phyloP scores from a whole-genome alignment of 768 basidiomycete genomes.

The Amanita exitialis region DNA sequence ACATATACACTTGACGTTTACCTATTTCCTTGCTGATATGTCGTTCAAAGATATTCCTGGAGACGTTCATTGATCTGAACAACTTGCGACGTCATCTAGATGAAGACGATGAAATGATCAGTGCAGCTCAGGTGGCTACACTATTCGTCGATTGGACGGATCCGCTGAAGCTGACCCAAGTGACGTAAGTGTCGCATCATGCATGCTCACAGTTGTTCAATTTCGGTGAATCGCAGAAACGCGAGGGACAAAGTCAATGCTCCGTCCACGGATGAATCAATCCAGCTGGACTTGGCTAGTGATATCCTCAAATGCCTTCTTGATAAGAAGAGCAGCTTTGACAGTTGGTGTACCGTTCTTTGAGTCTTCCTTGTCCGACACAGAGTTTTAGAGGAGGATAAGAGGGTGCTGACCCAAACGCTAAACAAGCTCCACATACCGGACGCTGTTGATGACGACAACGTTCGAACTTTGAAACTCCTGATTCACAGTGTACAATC shows the following conservation, averaged over 20 bases:
- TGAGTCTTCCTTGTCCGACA: constrained; percentile 10
- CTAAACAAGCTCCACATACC: constrained; percentile 61
- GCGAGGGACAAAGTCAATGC: constrained; percentile 11
- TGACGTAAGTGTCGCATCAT: constrained; percentile 14
- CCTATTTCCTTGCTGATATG: neutral
- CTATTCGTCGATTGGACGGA: constrained; percentile 87
- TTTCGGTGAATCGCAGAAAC: constrained; percentile 9
- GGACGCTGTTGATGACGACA: constrained; percentile 57
- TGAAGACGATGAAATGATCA: constrained; percentile 65
- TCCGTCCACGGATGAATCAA: constrained; percentile 15
- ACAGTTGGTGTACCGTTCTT: constrained; percentile 33
- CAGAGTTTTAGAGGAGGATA: constrained; percentile 45
- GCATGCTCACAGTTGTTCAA: neutral
- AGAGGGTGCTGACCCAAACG: constrained; percentile 55
- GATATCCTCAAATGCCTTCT: constrained; percentile 38
- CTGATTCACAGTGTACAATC: constrained; percentile 48
- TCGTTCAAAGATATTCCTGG: constrained; percentile 53
- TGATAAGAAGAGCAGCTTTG: constrained; percentile 35
- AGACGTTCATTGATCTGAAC: constrained; percentile 52
- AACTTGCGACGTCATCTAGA: constrained; percentile 54
- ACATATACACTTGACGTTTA: neutral
- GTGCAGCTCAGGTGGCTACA: constrained; percentile 62
- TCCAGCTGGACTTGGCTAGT: constrained; percentile 50
- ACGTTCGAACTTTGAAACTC: constrained; percentile 51
- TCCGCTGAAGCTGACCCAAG: constrained; percentile 56